Evolutionary conservation across 1,284 basidiomycete species (phyloP), one percentile per base, ranked within the genome.

Genomic region (Ganoderma resinaceum): DNA sequence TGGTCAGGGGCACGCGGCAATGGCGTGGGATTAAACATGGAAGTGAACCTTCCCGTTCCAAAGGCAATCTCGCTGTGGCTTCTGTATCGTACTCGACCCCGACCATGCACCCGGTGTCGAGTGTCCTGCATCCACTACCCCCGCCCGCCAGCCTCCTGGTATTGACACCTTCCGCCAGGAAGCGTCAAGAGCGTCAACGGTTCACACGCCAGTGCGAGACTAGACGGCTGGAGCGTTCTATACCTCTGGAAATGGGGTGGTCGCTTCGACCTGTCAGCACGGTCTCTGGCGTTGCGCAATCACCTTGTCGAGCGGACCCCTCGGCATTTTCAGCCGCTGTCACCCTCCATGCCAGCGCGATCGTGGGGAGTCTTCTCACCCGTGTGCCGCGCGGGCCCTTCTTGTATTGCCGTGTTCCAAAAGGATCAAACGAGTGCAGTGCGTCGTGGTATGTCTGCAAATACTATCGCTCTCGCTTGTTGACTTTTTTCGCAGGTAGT

Each of bases 1-100:
- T 26, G 42, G 55, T 58, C 42, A 12, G 29, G 20, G 35, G 35
- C 64, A 66, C 59, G 64, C 64, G 59, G 59, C 58, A 37, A 20
- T 61, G 35, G 29, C 46, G 43, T 61, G 64, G 64, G 58, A 52
- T 33, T 38, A 12, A n/a, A 20, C 26, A 42, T 38, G 64, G 64
- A 53, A 66, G 37, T 40, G 31, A 38, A 42, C 26, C 49, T 6
- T 61, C 46, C 35, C 52, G 55, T 60, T 14, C 11, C 38, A 40
- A 60, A 60, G 37, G 37, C 58, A 55, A 61, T 60, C 49, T 61
- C 16, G 26, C 23, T 52, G 42, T n/a, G 18, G 31, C 33, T 64
- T 33, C 55, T 4, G 31, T 37, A 58, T 58, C 35, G 35, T 37
- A 20, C 55, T 58, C n/a, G 29, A 33, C 35, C 31, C 31, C n/a